Percentiles rank a stretch among this genome's conserved stretches.
Conservation (phyloP, 345 rosid genomes). For the Citrus reticulata region DNA sequence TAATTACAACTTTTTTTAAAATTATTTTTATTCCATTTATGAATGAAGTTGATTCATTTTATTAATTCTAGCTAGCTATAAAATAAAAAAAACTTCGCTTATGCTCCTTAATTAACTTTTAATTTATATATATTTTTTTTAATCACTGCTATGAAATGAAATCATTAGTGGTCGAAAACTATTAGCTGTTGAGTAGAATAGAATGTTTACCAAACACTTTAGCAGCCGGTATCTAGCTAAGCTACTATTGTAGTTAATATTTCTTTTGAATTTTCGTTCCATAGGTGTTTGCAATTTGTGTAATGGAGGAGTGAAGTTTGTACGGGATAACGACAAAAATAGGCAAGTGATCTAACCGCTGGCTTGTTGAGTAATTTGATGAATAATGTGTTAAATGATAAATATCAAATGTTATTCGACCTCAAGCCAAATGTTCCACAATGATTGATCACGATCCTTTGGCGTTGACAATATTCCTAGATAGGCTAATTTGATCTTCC, state of each 20-base stretch:
- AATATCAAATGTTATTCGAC: neutral
- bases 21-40: neutral
- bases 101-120: too few species aligned
- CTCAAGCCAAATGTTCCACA: neutral
- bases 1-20: conserved; percentile 6
- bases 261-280: neutral
- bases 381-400: neutral
- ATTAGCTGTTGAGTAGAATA: too few species aligned
- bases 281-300: conserved; percentile 87
- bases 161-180: too few species aligned
- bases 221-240: neutral
- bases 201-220: too few species aligned
- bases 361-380: neutral
- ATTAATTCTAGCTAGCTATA: neutral
- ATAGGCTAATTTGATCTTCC: neutral
- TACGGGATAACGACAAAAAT: conserved; percentile 61
- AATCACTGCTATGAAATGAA: neutral
- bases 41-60: neutral
- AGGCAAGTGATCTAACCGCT: conserved; percentile 33
- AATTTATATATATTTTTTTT: too few species aligned
- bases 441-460: neutral
- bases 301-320: conserved; percentile 86
- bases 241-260: neutral
- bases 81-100: too few species aligned
- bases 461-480: neutral